phyloP scores from a whole-genome alignment of 345 rosid genomes.

The Eutrema yunnanense region DNA sequence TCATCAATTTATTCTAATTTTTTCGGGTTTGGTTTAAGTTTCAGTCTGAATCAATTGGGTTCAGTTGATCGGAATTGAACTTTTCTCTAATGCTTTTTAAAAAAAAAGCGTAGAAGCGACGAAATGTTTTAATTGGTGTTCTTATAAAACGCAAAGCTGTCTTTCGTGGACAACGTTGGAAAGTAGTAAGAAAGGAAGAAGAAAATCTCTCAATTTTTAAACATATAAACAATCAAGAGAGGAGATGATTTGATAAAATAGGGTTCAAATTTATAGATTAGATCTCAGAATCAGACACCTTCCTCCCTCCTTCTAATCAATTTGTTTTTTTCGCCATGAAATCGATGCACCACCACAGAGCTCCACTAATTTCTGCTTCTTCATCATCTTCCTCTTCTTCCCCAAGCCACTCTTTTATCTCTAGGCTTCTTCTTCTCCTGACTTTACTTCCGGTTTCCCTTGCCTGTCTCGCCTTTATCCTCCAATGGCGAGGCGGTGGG shows the following conservation, averaged over 20 bases:
- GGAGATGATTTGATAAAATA: neutral
- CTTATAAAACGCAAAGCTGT: neutral
- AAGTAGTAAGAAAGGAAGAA: neutral
- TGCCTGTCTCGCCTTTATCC: conserved; percentile 77
- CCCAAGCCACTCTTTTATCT: conserved; percentile 39
- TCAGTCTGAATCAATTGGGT: neutral
- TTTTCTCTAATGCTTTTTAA: neutral
- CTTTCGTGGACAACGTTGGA: neutral
- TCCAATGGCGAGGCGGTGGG: conserved; percentile 88
- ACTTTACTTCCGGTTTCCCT: conserved; percentile 84
- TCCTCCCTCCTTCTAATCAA: neutral
- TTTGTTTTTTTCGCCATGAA: conserved; percentile 41
- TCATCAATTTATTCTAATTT: no score
- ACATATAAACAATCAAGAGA: neutral
- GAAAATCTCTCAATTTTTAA: neutral
- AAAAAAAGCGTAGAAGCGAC: conserved; percentile 3
- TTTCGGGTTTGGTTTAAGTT: no score
- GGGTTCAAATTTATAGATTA: conserved; percentile 1
- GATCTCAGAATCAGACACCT: conserved; percentile 10
- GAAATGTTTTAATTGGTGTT: conserved; percentile 14
- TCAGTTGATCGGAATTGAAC: neutral
- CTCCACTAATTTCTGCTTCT: conserved; percentile 40
- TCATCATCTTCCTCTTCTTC: conserved; percentile 38
- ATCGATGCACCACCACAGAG: conserved; percentile 51
- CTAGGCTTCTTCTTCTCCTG: conserved; percentile 69